Conservation (phyloP, 108 stramenopile genomes). For the Nitzschia sp. region DNA sequence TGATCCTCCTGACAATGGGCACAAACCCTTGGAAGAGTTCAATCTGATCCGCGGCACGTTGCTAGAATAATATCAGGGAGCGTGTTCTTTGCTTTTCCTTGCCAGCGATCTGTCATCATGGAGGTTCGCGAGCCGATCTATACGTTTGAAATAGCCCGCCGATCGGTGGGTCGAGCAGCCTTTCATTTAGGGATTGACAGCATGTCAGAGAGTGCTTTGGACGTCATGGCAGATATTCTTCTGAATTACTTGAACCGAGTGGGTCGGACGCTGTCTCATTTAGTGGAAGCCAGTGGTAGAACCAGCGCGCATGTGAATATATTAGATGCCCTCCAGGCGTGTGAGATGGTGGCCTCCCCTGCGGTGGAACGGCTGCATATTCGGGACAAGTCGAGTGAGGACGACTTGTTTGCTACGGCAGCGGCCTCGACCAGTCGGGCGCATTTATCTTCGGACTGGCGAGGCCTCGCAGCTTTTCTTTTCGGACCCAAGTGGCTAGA, state of each 20-base stretch:
- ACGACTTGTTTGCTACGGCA: constrained; percentile 2
- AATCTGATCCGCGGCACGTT: no score
- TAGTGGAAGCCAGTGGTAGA: constrained; percentile 74
- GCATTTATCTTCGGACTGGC: constrained; percentile 50
- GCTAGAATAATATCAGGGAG: no score
- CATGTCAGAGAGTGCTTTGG: constrained; percentile 71
- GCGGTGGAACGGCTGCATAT: constrained; percentile 50
- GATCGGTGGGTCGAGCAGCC: constrained; percentile 80
- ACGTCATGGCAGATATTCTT: constrained; percentile 66
- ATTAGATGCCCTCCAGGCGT: constrained; percentile 77
- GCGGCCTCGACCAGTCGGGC: neutral
- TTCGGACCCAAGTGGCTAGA: constrained; percentile 79
- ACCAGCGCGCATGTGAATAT: constrained; percentile 79
- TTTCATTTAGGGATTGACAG: constrained; percentile 77
- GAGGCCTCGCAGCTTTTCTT: constrained; percentile 75
- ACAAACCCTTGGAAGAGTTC: no score
- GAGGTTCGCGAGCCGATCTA: constrained; percentile 51
- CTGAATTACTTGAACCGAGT: constrained; percentile 63
- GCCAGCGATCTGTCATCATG: constrained; percentile 20
- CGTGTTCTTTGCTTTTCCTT: neutral
- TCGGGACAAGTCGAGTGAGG: constrained; percentile 14
- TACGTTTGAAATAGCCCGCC: constrained; percentile 62
- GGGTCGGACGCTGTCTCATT: constrained; percentile 56
- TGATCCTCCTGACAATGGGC: no score
- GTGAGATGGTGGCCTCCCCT: constrained; percentile 58